A percentile compares a stretch with the other conserved stretches of the same genome.
Evolutionary conservation across 1,139 yeast species (phyloP).

Genomic region (Pichiaceae sp.): DNA sequence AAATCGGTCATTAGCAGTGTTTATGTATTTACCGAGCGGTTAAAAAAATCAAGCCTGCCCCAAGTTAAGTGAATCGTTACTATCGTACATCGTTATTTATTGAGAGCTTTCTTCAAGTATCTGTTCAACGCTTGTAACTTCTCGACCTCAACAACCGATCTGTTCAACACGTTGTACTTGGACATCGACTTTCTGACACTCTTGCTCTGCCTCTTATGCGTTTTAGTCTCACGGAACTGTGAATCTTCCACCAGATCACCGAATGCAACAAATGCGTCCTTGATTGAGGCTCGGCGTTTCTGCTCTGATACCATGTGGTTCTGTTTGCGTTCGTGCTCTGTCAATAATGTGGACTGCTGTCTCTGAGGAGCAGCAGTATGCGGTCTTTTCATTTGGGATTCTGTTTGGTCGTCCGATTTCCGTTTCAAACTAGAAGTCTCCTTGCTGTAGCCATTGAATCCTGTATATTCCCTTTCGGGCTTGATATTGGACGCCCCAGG

Average conservation of each 20-base stretch:
- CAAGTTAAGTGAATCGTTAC: neutral
- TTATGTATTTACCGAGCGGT: neutral
- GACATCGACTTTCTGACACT: slow-evolving; percentile 15
- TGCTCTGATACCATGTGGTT: slow-evolving; percentile 76
- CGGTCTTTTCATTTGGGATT: neutral
- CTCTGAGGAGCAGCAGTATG: neutral
- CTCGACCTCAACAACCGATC: slow-evolving; percentile 26
- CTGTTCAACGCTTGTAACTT: slow-evolving; percentile 19
- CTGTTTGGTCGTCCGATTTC: neutral
- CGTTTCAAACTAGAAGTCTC: neutral
- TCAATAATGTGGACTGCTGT: slow-evolving; percentile 24
- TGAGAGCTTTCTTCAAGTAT: neutral
- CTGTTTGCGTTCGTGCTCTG: slow-evolving; percentile 59
- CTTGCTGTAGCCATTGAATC: neutral
- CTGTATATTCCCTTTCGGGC: neutral
- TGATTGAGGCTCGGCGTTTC: slow-evolving; percentile 63
- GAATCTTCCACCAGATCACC: slow-evolving; percentile 21
- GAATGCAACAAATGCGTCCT: slow-evolving; percentile 49
- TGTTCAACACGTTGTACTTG: slow-evolving; percentile 24
- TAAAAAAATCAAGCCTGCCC: neutral
- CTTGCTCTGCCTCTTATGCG: slow-evolving; percentile 7
- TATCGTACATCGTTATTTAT: neutral
- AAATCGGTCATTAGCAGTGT: neutral
- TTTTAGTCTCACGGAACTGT: slow-evolving; percentile 7
- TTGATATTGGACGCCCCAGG: slow-evolving; percentile 8